Conservation (phyloP, 345 rosid genomes). For the Dipteronia sinensis region DNA sequence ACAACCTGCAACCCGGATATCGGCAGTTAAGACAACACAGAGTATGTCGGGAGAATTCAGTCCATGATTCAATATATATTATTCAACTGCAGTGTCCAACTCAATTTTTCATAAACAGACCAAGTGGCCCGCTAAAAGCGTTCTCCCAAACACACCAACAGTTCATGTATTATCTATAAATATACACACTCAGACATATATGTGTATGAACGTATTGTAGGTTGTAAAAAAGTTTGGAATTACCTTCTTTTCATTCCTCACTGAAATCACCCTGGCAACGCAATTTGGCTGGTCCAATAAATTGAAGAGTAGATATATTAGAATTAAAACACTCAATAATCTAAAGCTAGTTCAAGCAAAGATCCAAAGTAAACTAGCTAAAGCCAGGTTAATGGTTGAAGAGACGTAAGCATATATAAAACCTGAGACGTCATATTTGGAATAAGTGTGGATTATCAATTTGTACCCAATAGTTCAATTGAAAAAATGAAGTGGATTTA, state of each 20-base stretch:
- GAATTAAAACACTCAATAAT: not conserved
- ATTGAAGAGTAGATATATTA: constrained; percentile 15
- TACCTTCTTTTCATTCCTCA: constrained; percentile 63
- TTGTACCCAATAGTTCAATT: not conserved
- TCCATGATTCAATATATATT: not conserved
- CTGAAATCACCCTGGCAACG: constrained; percentile 56
- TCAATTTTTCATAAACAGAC: too few species aligned
- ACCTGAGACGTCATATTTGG: not conserved
- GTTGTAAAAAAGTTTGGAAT: not conserved
- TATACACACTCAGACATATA: too few species aligned
- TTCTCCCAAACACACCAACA: not conserved
- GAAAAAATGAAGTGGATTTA: not conserved
- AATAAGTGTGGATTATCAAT: not conserved
- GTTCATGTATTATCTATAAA: too few species aligned
- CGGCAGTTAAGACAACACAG: not conserved
- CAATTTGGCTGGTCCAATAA: constrained; percentile 55
- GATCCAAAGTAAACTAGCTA: not conserved
- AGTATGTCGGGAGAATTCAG: not conserved
- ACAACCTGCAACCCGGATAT: constrained; percentile 43
- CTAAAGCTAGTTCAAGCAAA: not conserved
- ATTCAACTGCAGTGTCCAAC: not conserved
- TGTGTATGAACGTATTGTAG: not conserved
- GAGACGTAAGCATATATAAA: too few species aligned
- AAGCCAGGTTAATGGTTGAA: not conserved
- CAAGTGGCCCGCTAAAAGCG: too few species aligned